Percentiles rank a stretch among this genome's conserved stretches.
phyloP scores from a whole-genome alignment of 345 rosid genomes.

The Eucalyptus pauciflora region DNA sequence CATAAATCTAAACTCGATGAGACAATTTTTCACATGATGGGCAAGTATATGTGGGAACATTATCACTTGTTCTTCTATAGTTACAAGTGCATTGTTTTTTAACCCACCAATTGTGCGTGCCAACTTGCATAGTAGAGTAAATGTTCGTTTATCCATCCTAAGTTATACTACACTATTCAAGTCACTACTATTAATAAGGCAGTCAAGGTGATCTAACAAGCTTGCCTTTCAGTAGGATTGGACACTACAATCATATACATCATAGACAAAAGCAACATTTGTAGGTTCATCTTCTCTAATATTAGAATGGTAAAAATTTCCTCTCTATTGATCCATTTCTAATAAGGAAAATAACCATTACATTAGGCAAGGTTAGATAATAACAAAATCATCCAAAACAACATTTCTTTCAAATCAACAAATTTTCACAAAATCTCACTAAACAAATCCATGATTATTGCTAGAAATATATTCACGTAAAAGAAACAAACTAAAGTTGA shows the following conservation, averaged over 20 bases:
- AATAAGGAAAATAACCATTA: not conserved
- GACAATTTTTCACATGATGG: not conserved
- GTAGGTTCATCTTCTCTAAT: too few species aligned
- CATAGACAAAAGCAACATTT: not conserved
- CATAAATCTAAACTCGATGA: not conserved
- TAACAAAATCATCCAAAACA: not conserved
- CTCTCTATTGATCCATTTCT: not conserved
- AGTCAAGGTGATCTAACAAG: not conserved
- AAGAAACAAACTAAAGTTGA: rapidly evolving
- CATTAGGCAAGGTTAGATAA: not conserved
- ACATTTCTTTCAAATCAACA: too few species aligned
- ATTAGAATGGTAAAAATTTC: not conserved
- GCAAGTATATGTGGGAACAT: not conserved
- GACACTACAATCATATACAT: too few species aligned
- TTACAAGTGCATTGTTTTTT: not conserved
- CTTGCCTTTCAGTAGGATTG: rapidly evolving
- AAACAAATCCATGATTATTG: not conserved
- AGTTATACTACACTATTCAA: not conserved
- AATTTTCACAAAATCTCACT: rapidly evolving
- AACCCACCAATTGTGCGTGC: rapidly evolving
- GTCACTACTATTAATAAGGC: rapidly evolving
- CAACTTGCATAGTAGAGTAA: not conserved
- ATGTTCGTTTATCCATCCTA: rapidly evolving
- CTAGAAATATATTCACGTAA: rapidly evolving
- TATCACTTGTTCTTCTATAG: not conserved